These are phyloP conservation scores for Antarctomyces pellizariae DNA, from an alignment of 495 filamentous ascomycete species.

Conservation along the genomic window DNA sequence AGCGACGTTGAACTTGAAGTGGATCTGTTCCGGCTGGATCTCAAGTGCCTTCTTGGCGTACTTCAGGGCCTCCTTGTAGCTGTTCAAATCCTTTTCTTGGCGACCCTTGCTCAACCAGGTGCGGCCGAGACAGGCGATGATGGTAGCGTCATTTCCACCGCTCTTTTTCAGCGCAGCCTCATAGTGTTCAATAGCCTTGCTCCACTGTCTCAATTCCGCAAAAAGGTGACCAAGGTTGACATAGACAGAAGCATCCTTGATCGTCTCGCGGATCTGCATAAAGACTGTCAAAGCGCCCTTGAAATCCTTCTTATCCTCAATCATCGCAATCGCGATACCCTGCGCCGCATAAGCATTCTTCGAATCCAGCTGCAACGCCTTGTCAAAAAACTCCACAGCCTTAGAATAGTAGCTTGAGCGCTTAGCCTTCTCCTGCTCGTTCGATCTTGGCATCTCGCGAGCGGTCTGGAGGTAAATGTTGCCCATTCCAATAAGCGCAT, in stretches of 20 bases:
- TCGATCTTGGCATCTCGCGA: constrained; percentile 80
- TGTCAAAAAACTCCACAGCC: constrained; percentile 96
- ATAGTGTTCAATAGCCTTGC: constrained; percentile 80
- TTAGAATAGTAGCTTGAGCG: constrained; percentile 64
- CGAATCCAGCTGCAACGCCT: constrained; percentile 75
- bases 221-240: constrained; percentile 87
- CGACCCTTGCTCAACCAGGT: constrained; percentile 78
- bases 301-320: constrained; percentile 81
- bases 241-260: constrained; percentile 67
- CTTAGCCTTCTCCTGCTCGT: constrained; percentile 74
- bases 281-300: constrained; percentile 63
- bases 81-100: constrained; percentile 48
- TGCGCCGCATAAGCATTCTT: constrained; percentile 92
- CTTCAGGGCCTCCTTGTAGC: constrained; percentile 71
- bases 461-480: constrained; percentile 72
- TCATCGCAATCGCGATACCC: constrained; percentile 76
- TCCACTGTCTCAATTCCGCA: constrained; percentile 68
- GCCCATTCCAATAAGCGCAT: constrained; percentile 86
- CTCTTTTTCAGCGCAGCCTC: constrained; percentile 74
- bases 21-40: constrained; percentile 56
- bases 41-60: constrained; percentile 65
- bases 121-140: constrained; percentile 80
- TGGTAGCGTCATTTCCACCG: constrained; percentile 50
- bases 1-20: constrained; percentile 92
- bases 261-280: constrained; percentile 63